phyloP scores from a whole-genome alignment of 2,329 filamentous ascomycete species.

The Clonostachys chloroleuca region DNA sequence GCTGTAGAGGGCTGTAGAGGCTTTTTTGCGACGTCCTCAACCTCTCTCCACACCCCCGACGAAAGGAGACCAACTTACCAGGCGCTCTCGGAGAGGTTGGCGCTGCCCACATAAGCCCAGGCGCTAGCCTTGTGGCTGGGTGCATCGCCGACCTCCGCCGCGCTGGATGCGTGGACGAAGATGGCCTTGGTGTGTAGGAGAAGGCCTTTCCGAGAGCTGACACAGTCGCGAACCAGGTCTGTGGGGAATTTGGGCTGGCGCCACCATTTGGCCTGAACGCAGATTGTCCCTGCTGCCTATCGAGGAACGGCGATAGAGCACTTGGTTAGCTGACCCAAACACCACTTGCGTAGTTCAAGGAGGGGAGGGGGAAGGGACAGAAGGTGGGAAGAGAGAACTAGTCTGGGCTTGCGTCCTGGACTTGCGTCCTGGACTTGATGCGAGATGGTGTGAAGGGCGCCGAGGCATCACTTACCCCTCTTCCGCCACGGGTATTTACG shows the following conservation, averaged over 20 bases:
- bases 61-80: conserved; percentile 57
- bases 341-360: too few relatives aligned
- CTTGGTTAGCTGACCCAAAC: too few relatives aligned
- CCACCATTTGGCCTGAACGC: conserved; percentile 71
- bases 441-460: too few relatives aligned
- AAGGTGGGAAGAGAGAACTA: too few relatives aligned
- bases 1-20: too few relatives aligned
- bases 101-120: conserved; percentile 86
- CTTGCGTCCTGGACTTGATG: too few relatives aligned
- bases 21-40: too few relatives aligned
- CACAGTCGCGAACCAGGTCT: conserved; percentile 68
- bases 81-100: conserved; percentile 88
- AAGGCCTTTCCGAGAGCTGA: conserved; percentile 65
- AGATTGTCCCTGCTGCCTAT: conserved; percentile 77
- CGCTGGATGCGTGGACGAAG: conserved; percentile 31
- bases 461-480: conserved; percentile 33
- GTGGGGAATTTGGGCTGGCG: conserved; percentile 65
- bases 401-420: too few relatives aligned
- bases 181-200: conserved; percentile 86
- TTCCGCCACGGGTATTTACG: conserved; percentile 56
- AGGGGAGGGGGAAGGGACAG: too few relatives aligned
- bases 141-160: conserved; percentile 1
- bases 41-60: background rate
- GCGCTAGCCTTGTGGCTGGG: conserved; percentile 22
- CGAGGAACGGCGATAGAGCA: too few relatives aligned